Percentiles rank a stretch among this genome's conserved stretches.
phyloP scores from a whole-genome alignment of 73 alveolate genomes.

The Tetrahymena elliotti region DNA sequence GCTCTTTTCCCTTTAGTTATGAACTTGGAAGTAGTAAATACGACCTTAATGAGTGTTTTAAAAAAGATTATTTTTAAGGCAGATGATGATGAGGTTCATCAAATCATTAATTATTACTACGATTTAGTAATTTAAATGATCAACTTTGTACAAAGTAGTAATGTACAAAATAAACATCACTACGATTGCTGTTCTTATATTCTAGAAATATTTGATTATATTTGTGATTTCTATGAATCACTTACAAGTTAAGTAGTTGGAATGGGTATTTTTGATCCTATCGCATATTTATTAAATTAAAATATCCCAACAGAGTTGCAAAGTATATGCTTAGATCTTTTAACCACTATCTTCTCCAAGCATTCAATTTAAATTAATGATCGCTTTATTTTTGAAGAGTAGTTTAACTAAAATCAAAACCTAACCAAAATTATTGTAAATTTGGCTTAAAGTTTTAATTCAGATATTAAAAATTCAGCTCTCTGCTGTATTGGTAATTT shows the following conservation, averaged over 20 bases:
- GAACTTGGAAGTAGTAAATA: background rate
- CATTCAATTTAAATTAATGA: background rate
- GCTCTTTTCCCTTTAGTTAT: background rate
- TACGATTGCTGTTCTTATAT: background rate
- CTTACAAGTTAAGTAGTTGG: background rate
- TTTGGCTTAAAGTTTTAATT: background rate
- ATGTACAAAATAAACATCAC: background rate
- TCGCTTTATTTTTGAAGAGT: background rate
- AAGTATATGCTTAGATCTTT: background rate
- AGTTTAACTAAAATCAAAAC: background rate
- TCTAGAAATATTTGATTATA: background rate
- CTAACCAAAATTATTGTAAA: background rate
- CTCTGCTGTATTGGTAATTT: background rate
- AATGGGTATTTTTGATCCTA: background rate
- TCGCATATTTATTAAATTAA: background rate
- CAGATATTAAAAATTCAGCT: background rate
- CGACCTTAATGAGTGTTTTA: background rate
- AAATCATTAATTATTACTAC: background rate
- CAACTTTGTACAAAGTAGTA: background rate
- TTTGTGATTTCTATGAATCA: background rate
- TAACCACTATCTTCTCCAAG: background rate
- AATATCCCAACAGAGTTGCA: background rate
- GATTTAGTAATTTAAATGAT: background rate
- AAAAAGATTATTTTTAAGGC: background rate
- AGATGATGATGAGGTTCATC: background rate